Percentiles rank a stretch among this genome's conserved stretches.
These are phyloP conservation scores for Plasmodium gonderi DNA, from an alignment of 169 alveolate species.

Conservation along the genomic window DNA sequence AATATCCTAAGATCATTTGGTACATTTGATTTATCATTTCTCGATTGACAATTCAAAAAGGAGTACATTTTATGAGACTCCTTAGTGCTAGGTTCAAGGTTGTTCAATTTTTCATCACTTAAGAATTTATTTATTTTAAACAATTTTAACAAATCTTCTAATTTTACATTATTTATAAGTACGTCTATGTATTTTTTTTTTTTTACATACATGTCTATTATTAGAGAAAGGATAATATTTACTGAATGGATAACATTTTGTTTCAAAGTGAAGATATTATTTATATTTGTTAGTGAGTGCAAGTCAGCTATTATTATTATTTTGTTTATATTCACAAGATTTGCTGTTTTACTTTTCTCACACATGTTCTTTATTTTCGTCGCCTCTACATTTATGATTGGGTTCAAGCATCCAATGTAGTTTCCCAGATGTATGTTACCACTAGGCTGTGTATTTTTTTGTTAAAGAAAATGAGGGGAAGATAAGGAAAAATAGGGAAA, in stretches of 20 bases:
- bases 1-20: not conserved
- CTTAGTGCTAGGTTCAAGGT: not conserved
- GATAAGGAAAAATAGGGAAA: not conserved
- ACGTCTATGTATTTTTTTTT: slow-evolving; percentile 49
- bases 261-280: slow-evolving; percentile 22
- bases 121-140: not conserved
- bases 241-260: slow-evolving; percentile 24
- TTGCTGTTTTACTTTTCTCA: not conserved
- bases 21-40: not conserved
- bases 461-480: not conserved
- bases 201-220: slow-evolving; percentile 50
- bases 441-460: slow-evolving; percentile 48
- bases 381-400: slow-evolving; percentile 47
- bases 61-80: not conserved
- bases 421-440: slow-evolving; percentile 65
- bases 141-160: slow-evolving; percentile 11
- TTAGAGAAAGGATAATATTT: slow-evolving; percentile 50
- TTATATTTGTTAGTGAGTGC: slow-evolving; percentile 37
- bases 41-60: not conserved
- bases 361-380: not conserved
- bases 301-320: slow-evolving; percentile 64
- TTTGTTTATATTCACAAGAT: slow-evolving; percentile 10
- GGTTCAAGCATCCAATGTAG: slow-evolving; percentile 62
- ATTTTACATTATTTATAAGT: slow-evolving; percentile 24
- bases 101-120: not conserved